Evolutionary conservation across 2,329 filamentous ascomycete species (phyloP).

Genomic region (Talaromyces funiculosus): DNA sequence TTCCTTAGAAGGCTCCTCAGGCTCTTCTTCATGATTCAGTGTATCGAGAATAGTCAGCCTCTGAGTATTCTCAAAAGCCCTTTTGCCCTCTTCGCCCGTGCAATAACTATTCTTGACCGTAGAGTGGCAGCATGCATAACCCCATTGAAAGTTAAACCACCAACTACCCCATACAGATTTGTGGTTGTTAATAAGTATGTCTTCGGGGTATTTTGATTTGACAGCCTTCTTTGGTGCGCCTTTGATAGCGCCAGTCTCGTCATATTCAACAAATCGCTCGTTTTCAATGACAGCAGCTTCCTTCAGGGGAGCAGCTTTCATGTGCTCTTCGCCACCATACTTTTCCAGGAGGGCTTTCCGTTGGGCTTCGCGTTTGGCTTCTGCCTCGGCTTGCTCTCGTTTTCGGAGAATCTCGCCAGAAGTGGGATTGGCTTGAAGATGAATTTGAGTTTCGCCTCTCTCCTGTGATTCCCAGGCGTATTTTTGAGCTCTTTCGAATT

Average conservation of each 20-base stretch:
- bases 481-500: constrained; percentile 81
- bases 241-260: constrained; percentile 83
- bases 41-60: constrained; percentile 44
- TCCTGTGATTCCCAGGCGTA: constrained; percentile 97
- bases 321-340: constrained; percentile 67
- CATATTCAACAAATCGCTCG: constrained; percentile 89
- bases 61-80: constrained; percentile 72
- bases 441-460: constrained; percentile 68
- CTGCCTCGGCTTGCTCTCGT: constrained; percentile 69
- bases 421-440: constrained; percentile 94
- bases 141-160: constrained; percentile 96
- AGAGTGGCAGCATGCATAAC: constrained; percentile 91
- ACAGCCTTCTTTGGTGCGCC: constrained; percentile 69
- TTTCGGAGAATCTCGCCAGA: constrained; percentile 80
- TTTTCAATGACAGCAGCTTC: constrained; percentile 69
- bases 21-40: constrained; percentile 18
- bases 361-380: constrained; percentile 61
- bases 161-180: constrained; percentile 91
- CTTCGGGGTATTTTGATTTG: constrained; percentile 88
- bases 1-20: constrained; percentile 18
- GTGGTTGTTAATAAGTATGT: constrained; percentile 85
- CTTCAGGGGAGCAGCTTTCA: constrained; percentile 57
- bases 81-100: constrained; percentile 81
- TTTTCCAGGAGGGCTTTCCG: constrained; percentile 70
- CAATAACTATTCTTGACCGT: constrained; percentile 96